Percentiles rank a stretch among this genome's conserved stretches.
phyloP scores from a whole-genome alignment of 1,284 basidiomycete genomes.

The Ustilago loliicola region DNA sequence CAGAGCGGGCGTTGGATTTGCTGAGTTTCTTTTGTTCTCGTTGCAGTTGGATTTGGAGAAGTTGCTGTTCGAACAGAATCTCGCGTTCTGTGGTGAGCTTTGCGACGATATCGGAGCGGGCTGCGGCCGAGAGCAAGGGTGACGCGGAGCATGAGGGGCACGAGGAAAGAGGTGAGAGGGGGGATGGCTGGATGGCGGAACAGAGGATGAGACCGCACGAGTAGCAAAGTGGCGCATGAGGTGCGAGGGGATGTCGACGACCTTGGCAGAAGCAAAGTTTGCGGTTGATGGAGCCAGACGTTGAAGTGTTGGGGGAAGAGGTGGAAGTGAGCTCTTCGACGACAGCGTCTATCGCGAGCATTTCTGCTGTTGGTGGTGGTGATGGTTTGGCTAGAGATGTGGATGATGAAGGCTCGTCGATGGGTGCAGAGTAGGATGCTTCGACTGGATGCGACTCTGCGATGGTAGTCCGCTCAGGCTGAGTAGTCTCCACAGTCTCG shows the following conservation, averaged over 20 bases:
- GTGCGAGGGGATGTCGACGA: slow-evolving; percentile 34
- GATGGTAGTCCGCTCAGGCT: background rate
- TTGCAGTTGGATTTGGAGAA: slow-evolving; percentile 39
- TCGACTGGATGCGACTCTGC: background rate
- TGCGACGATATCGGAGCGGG: slow-evolving; percentile 38
- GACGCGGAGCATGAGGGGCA: slow-evolving; percentile 43
- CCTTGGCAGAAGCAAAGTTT: slow-evolving; percentile 55
- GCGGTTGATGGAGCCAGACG: slow-evolving; percentile 1
- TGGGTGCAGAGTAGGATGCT: background rate
- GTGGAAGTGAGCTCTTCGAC: slow-evolving; percentile 43
- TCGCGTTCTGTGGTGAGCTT: slow-evolving; percentile 41
- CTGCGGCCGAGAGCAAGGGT: slow-evolving; percentile 33
- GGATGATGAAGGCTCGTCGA: slow-evolving; percentile 13
- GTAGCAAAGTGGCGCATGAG: slow-evolving; percentile 50
- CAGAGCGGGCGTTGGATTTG: slow-evolving; percentile 21
- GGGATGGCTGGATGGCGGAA: slow-evolving; percentile 37
- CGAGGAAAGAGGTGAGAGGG: slow-evolving; percentile 34
- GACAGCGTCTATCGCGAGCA: slow-evolving; percentile 50
- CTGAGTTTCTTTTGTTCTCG: slow-evolving; percentile 43
- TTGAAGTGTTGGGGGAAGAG: background rate
- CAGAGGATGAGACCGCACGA: slow-evolving; percentile 49
- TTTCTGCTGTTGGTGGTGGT: slow-evolving; percentile 44
- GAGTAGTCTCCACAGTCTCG: background rate
- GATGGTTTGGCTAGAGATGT: slow-evolving; percentile 16
- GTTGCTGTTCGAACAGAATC: slow-evolving; percentile 45